Percentiles rank a stretch among this genome's conserved stretches.
Conservation (phyloP, 192 early-diverging fungal species). For the Entomortierella parvispora region DNA sequence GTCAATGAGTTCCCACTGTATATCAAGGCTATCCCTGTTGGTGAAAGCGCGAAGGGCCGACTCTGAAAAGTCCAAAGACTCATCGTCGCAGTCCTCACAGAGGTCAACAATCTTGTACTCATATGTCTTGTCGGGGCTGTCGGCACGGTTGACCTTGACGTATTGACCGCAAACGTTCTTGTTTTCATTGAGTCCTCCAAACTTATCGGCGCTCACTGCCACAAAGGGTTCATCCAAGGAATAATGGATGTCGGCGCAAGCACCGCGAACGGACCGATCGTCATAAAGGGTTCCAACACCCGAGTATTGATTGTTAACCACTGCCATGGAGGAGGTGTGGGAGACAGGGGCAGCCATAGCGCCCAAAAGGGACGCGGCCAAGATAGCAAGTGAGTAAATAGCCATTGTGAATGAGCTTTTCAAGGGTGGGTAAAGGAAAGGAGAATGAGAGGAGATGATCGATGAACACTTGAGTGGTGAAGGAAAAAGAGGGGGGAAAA, state of each 20-base stretch:
- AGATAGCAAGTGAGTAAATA: background rate
- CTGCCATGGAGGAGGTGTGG: background rate
- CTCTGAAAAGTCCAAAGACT: background rate
- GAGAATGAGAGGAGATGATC: background rate
- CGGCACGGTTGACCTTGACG: slow-evolving; percentile 14
- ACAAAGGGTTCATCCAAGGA: background rate
- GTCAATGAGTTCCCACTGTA: slow-evolving; percentile 7
- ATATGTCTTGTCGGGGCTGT: background rate
- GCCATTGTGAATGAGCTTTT: background rate
- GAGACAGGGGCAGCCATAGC: slow-evolving; percentile 12
- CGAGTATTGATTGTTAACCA: background rate
- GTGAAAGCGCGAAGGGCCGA: background rate
- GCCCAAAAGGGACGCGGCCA: slow-evolving; percentile 8
- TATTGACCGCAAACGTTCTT: background rate
- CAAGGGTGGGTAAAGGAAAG: background rate
- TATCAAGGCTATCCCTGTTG: slow-evolving; percentile 1
- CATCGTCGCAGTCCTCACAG: slow-evolving; percentile 12
- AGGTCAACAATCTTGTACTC: slow-evolving; percentile 10
- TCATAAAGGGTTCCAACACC: background rate
- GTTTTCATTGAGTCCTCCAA: background rate
- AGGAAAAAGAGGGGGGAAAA: too few species aligned
- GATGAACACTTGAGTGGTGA: too few species aligned
- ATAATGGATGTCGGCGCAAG: slow-evolving; percentile 8
- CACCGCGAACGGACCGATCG: background rate
- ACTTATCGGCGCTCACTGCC: slow-evolving; percentile 1